Conservation (phyloP, 495 filamentous ascomycete genomes). For the Podospora didyma region DNA sequence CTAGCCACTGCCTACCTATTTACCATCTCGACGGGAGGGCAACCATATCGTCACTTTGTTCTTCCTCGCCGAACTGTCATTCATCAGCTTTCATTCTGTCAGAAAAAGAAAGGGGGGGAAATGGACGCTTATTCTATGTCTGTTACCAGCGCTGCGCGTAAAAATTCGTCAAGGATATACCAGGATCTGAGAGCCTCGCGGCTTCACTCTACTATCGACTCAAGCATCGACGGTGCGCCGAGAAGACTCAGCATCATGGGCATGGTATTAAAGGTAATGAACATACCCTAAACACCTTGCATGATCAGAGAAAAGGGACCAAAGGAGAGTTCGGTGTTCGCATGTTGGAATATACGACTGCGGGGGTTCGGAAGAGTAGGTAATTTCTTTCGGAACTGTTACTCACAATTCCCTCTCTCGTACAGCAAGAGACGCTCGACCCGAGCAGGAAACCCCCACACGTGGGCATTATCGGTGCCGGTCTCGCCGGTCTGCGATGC, state of each 20-base stretch:
- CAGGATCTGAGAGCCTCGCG: constrained; percentile 40
- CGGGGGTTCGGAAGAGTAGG: background rate
- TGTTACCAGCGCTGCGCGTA: constrained; percentile 37
- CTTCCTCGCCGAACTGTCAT: background rate
- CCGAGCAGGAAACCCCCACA: constrained; percentile 35
- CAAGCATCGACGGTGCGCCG: background rate
- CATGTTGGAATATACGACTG: too few relatives aligned
- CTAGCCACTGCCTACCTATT: too few relatives aligned
- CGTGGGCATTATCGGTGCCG: constrained; percentile 79
- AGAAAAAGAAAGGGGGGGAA: background rate
- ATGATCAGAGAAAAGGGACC: too few relatives aligned
- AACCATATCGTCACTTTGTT: too few relatives aligned
- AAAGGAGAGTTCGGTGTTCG: too few relatives aligned
- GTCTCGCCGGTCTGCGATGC: constrained; percentile 80
- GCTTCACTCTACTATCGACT: background rate
- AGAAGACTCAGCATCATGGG: constrained; percentile 30
- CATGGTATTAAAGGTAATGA: constrained; percentile 18
- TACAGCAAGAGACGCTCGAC: constrained; percentile 35
- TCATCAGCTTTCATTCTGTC: background rate
- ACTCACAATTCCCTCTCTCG: constrained; percentile 20
- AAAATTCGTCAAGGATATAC: constrained; percentile 42
- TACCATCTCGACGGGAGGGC: too few relatives aligned
- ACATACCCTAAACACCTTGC: background rate
- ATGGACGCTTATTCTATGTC: constrained; percentile 52
- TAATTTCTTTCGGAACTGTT: background rate